Conservation (phyloP, 345 rosid genomes). For the Eucalyptus cladocalyx region DNA sequence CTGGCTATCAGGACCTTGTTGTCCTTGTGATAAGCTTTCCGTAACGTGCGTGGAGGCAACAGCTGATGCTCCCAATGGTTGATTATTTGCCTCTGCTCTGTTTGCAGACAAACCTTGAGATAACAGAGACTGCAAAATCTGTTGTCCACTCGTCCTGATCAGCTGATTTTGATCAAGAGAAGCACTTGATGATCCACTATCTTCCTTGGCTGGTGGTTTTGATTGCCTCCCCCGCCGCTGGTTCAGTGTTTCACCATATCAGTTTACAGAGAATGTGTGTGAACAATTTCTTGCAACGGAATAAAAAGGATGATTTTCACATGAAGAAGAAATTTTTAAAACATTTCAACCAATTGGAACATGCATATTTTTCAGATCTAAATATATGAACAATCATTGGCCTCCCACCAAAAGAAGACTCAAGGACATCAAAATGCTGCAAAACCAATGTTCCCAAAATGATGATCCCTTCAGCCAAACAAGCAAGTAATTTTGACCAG, state of each 20-base stretch:
- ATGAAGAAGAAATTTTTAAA: not conserved
- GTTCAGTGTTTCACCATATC: not conserved
- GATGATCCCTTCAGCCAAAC: not conserved
- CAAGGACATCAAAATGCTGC: not conserved
- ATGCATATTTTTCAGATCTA: not conserved
- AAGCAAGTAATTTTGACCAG: not conserved
- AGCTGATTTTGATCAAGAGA: conserved; percentile 16
- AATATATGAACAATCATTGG: not conserved
- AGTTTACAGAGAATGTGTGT: not conserved
- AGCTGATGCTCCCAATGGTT: not conserved
- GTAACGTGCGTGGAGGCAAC: not conserved
- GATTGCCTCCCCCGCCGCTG: conserved; percentile 44
- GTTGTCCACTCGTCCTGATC: conserved; percentile 29
- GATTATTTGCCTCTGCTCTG: conserved; percentile 1
- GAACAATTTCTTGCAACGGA: not conserved
- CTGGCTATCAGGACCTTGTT: conserved; percentile 22
- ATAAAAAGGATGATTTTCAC: not conserved
- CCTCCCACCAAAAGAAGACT: not conserved
- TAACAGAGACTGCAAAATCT: conserved; percentile 54
- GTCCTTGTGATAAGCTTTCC: conserved; percentile 9
- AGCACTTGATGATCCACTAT: conserved; percentile 26
- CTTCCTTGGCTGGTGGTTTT: conserved; percentile 9
- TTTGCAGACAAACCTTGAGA: conserved; percentile 26
- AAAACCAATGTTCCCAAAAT: not conserved
- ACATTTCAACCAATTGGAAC: not conserved